Base-by-base conservation (phyloP, 106 monocot species). In the Dendrobium nobile region DNA sequence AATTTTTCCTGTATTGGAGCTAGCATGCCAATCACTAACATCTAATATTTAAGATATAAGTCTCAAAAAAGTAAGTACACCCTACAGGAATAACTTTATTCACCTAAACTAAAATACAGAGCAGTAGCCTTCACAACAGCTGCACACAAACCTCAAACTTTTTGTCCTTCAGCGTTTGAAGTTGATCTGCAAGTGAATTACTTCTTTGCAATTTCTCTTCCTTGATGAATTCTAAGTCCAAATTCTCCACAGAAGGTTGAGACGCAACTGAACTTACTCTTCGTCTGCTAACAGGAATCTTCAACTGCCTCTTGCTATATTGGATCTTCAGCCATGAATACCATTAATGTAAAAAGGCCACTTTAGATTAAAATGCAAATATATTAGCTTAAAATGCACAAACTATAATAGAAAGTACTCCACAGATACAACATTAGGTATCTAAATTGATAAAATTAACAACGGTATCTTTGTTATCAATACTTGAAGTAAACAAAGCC, bases 121-220 rank as follows among this genome's bases (percentile, higher is more conserved):
- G 13, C 10, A 51, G 11, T 7, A 11, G 7, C 47, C 47, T 47
- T 47, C 47, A 47, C 11, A 47, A 47, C 9, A 47, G 47, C 51
- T 15, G 51, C 15, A 15, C 51, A 26, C 64, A 65, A 24, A 24
- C 8, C 64, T 65, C 64, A 24, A 24, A 22, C 64, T 83, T 87
- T 75, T 42, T 79, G 75, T 58, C 81, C 59, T 90, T 87, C 72
- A 81, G 77, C 20, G 81, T 88, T 61, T 70, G 86, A 78, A 93
- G 86, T 78, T 88, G 90, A 64, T 93, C 92, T 72, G 92, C 86
- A 72, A 93, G 88, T 72, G 92, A 90, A 77, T 84, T 72, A 42
- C 72, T 78, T 83, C 61, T 48, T 40, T 75, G 81, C 81, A 82
- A 67, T 72, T 80, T 87, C 74, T 93, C 83, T 20, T 72, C 77